Percentiles rank a stretch among this genome's conserved stretches.
phyloP scores from a whole-genome alignment of 2,329 filamentous ascomycete genomes.

The Beauveria asiatica region DNA sequence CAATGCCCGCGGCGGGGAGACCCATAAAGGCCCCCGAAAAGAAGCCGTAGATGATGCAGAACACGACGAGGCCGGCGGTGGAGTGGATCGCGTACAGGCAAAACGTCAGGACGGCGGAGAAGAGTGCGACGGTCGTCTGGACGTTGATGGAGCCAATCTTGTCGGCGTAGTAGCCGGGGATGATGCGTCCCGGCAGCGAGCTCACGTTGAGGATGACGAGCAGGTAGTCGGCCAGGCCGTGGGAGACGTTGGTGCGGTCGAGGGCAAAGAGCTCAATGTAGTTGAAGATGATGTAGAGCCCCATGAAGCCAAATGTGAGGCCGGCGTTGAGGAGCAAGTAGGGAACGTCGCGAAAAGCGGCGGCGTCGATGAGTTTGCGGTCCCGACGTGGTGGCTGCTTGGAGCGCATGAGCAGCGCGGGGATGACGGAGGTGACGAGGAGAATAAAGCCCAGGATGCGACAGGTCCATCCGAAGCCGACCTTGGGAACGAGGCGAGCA shows the following conservation, averaged over 20 bases:
- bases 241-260: conserved; percentile 32
- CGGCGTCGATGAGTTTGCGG: conserved; percentile 24
- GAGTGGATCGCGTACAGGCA: conserved; percentile 30
- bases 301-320: conserved; percentile 33
- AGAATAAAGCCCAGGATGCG: conserved; percentile 36
- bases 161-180: conserved; percentile 37
- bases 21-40: conserved; percentile 37
- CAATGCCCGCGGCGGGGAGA: conserved; percentile 33
- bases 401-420: conserved; percentile 28
- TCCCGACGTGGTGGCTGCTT: background rate
- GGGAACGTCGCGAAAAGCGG: conserved; percentile 26
- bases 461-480: conserved; percentile 48
- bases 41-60: conserved; percentile 36
- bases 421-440: conserved; percentile 27
- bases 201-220: conserved; percentile 43
- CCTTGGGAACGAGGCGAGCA: conserved; percentile 32
- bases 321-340: conserved; percentile 30
- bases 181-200: conserved; percentile 38
- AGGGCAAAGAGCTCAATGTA: conserved; percentile 35
- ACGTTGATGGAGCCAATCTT: conserved; percentile 33
- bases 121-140: conserved; percentile 23
- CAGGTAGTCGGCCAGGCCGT: conserved; percentile 33
- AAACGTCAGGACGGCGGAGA: conserved; percentile 29
- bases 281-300: conserved; percentile 41
- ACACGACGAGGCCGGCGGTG: conserved; percentile 29